These are phyloP conservation scores for Lunasporangiospora selenospora DNA, from an alignment of 192 early-diverging fungal genomes.

Conservation along the genomic window DNA sequence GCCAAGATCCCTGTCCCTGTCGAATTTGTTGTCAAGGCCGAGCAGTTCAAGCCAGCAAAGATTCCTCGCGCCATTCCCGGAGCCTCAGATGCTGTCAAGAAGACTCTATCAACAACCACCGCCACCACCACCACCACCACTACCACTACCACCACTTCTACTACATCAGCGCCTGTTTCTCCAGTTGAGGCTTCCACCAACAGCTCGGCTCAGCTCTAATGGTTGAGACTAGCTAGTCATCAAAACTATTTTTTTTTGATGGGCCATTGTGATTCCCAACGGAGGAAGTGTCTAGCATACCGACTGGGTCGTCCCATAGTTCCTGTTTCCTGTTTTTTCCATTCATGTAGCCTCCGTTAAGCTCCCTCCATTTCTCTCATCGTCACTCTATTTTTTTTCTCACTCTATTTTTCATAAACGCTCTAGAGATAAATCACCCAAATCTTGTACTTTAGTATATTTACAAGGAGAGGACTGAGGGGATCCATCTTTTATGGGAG, in stretches of 20 bases:
- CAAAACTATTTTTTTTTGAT: too few species aligned
- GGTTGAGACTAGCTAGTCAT: too few species aligned
- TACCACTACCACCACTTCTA: not conserved
- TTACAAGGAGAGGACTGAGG: too few species aligned
- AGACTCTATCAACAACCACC: too few species aligned
- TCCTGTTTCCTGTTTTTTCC: not conserved
- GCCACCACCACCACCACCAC: slow-evolving; percentile 3
- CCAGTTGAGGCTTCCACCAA: not conserved
- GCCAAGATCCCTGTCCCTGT: slow-evolving; percentile 72
- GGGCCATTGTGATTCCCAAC: not conserved
- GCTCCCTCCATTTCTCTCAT: not conserved
- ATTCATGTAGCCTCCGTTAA: not conserved
- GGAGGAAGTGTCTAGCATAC: too few species aligned
- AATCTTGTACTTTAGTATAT: slow-evolving; percentile 16
- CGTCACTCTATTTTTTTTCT: slow-evolving; percentile 11
- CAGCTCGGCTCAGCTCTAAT: too few species aligned
- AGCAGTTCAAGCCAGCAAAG: slow-evolving; percentile 48
- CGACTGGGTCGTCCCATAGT: too few species aligned
- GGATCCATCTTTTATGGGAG: too few species aligned
- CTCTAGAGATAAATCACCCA: slow-evolving; percentile 6
- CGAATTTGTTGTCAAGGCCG: slow-evolving; percentile 66
- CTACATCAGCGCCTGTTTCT: not conserved
- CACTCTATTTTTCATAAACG: too few species aligned
- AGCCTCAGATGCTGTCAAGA: slow-evolving; percentile 1
- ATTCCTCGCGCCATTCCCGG: slow-evolving; percentile 25